phyloP scores from a whole-genome alignment of 768 basidiomycete species.

The Rhizopogon salebrosus region DNA sequence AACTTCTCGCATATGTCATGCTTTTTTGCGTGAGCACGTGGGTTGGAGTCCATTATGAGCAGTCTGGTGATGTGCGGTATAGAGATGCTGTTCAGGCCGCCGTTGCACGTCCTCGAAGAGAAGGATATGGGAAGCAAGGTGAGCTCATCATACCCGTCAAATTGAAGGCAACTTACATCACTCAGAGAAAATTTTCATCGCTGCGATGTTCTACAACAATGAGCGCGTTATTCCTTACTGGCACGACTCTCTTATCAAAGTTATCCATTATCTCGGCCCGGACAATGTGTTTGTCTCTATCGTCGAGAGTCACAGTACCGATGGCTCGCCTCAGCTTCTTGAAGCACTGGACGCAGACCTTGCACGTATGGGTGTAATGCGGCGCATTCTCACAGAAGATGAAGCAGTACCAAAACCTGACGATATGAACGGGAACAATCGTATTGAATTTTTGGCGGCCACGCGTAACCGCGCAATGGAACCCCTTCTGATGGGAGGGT shows the following conservation, averaged over 20 bases:
- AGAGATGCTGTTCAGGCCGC: background rate
- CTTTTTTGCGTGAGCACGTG: slow-evolving; percentile 1
- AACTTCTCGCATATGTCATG: background rate
- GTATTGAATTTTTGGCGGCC: slow-evolving; percentile 32
- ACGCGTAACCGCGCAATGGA: slow-evolving; percentile 39
- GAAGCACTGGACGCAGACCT: slow-evolving; percentile 20
- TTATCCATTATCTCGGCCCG: slow-evolving; percentile 34
- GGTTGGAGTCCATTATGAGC: slow-evolving; percentile 5
- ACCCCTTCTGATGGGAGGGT: slow-evolving; percentile 33
- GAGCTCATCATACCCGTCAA: background rate
- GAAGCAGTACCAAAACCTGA: slow-evolving; percentile 17
- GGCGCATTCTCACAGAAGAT: slow-evolving; percentile 26
- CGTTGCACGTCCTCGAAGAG: background rate
- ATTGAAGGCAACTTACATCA: background rate
- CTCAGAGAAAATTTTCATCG: slow-evolving; percentile 31
- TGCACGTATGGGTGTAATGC: slow-evolving; percentile 15
- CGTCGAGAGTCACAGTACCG: slow-evolving; percentile 33
- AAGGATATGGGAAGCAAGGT: slow-evolving; percentile 7
- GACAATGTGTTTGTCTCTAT: slow-evolving; percentile 39
- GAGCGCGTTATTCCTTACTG: slow-evolving; percentile 34
- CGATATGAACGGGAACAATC: slow-evolving; percentile 14
- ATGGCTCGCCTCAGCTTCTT: slow-evolving; percentile 28
- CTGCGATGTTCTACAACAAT: slow-evolving; percentile 38
- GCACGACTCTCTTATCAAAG: slow-evolving; percentile 28
- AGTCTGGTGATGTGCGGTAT: slow-evolving; percentile 6